A percentile compares a stretch with the other conserved stretches of the same genome.
phyloP scores from a whole-genome alignment of 2,329 filamentous ascomycete genomes.

The Microthyrium microscopicum region DNA sequence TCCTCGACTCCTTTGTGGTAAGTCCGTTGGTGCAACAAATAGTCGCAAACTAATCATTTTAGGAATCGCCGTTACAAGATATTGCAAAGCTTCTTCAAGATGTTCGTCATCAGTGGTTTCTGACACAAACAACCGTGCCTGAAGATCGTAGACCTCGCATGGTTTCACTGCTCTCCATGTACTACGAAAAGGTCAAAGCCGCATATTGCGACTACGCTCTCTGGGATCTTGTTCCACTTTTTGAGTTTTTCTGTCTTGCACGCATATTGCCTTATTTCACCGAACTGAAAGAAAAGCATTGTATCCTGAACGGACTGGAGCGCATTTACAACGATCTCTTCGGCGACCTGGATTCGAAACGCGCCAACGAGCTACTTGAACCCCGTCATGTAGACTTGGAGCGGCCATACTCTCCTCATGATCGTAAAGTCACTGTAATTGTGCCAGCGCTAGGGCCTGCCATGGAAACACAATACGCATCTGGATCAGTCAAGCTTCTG shows the following conservation, averaged over 20 bases:
- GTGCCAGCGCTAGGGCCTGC: slow-evolving; percentile 1
- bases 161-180: not conserved
- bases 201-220: slow-evolving; percentile 1
- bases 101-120: slow-evolving; percentile 3
- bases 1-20: slow-evolving; percentile 4
- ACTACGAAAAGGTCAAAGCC: slow-evolving; percentile 1
- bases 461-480: not conserved
- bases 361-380: not conserved
- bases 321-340: not conserved
- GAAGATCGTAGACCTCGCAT: not conserved
- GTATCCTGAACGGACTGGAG: slow-evolving; percentile 3
- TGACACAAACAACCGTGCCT: not conserved
- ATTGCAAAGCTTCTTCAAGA: slow-evolving; percentile 5
- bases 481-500: not conserved
- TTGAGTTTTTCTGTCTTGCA: slow-evolving; percentile 4
- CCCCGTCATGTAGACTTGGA: slow-evolving; percentile 1
- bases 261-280: slow-evolving; percentile 4
- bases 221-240: slow-evolving; percentile 3
- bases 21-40: not conserved
- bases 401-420: not conserved
- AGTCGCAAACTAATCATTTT: not conserved
- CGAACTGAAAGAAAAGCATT: not conserved
- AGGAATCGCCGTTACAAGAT: slow-evolving; percentile 4
- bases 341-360: not conserved
- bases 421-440: not conserved